These are phyloP conservation scores for Stemphylium vesicarium DNA, from an alignment of 2,329 filamentous ascomycete species.

Conservation along the genomic window DNA sequence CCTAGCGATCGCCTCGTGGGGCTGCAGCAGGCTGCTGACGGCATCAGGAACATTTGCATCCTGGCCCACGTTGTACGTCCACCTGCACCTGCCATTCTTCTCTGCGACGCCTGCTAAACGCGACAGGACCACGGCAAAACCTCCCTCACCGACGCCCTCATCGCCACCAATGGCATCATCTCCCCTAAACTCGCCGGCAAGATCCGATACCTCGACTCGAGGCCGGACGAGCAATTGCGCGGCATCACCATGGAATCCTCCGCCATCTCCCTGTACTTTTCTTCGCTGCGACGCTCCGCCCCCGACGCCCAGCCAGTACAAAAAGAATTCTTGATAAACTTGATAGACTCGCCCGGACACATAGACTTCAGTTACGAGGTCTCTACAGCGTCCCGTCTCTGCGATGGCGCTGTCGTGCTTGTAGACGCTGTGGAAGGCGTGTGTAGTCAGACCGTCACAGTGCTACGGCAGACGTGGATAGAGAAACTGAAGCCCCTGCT, in stretches of 20 bases:
- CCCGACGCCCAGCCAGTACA: conserved; percentile 72
- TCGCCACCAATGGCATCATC: conserved; percentile 99
- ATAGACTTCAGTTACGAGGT: conserved; percentile 99
- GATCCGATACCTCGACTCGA: conserved; percentile 95
- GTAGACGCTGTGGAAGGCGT: conserved; percentile 98
- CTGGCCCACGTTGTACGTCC: conserved; percentile 21
- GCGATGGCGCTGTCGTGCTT: conserved; percentile 91
- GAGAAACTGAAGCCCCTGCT: conserved; percentile 94
- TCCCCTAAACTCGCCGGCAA: conserved; percentile 97
- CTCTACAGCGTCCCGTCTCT: conserved; percentile 90
- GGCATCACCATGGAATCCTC: conserved; percentile 99
- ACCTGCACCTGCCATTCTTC: neutral
- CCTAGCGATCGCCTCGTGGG: conserved; percentile 86
- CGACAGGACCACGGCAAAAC: conserved; percentile 89
- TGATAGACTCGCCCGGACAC: conserved; percentile 97
- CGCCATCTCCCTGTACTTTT: conserved; percentile 95
- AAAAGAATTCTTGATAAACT: conserved; percentile 93
- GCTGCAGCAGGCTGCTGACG: conserved; percentile 84
- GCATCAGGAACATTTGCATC: conserved; percentile 74
- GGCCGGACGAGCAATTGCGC: conserved; percentile 92
- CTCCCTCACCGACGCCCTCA: conserved; percentile 91
- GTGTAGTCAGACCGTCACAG: conserved; percentile 97
- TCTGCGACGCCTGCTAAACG: conserved; percentile 50
- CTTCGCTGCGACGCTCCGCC: conserved; percentile 77
- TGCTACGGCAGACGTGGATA: conserved; percentile 91